A percentile compares a stretch with the other conserved stretches of the same genome.
Conservation (phyloP, 176 grass and related monocot species). For the Oryza coarctata region DNA sequence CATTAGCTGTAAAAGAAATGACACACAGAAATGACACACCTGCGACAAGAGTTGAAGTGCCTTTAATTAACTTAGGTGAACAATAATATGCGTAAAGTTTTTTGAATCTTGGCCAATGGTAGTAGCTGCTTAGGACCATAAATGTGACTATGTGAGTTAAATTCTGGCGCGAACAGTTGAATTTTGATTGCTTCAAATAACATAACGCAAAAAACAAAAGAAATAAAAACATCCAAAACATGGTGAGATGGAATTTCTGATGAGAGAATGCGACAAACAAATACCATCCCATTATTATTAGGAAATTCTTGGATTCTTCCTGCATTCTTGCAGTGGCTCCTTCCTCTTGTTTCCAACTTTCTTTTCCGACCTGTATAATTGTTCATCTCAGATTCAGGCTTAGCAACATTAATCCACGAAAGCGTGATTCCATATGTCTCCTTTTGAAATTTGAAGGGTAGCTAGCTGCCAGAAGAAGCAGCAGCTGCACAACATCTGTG, state of each 20-base stretch:
- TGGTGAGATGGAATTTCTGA: background rate
- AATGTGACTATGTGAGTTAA: too few species aligned
- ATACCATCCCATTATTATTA: background rate
- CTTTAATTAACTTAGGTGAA: background rate
- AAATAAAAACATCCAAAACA: background rate
- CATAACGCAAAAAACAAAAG: background rate
- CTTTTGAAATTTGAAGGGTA: slow-evolving; percentile 9
- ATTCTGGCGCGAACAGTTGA: background rate
- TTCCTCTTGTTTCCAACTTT: background rate
- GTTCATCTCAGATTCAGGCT: background rate
- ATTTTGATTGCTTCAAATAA: background rate
- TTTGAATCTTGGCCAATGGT: background rate
- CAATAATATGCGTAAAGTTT: background rate
- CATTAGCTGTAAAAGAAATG: background rate
- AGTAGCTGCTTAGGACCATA: too few species aligned
- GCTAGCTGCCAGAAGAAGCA: background rate
- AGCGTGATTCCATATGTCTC: slow-evolving; percentile 8
- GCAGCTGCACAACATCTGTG: background rate
- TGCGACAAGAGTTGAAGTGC: background rate
- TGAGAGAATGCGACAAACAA: background rate
- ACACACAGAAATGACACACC: background rate
- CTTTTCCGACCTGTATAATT: background rate
- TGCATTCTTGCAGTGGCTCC: background rate
- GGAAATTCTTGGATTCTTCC: background rate
- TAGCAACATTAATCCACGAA: background rate